Percentiles rank a stretch among this genome's conserved stretches.
phyloP scores from a whole-genome alignment of 257 asterid species.

The Plantago elongata region DNA sequence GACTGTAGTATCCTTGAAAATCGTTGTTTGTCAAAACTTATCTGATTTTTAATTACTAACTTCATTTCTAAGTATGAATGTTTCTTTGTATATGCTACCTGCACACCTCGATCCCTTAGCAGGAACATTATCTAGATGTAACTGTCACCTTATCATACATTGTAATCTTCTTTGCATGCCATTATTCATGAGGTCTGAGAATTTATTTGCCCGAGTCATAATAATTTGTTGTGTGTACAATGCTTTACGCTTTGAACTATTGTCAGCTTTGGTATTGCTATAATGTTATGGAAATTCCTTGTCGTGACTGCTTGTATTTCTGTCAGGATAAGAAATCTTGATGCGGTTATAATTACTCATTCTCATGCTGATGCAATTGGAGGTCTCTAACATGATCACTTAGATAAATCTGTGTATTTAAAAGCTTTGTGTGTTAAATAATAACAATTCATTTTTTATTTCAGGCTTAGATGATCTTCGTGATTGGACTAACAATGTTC shows the following conservation, averaged over 20 bases:
- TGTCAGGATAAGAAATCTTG: slow-evolving; percentile 93
- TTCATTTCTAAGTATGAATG: slow-evolving; percentile 6
- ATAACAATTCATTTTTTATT: slow-evolving; percentile 9
- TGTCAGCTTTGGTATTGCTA: slow-evolving; percentile 19
- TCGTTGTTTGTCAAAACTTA: not conserved
- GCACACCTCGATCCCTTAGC: too few species aligned
- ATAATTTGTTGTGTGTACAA: not conserved
- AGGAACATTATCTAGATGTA: too few species aligned
- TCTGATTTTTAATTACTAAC: slow-evolving; percentile 3
- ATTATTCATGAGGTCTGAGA: slow-evolving; percentile 4
- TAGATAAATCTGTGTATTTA: slow-evolving; percentile 25
- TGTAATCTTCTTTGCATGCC: too few species aligned
- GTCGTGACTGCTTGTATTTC: slow-evolving; percentile 48
- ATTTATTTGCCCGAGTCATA: not conserved
- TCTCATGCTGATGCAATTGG: slow-evolving; percentile 99
- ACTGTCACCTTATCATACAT: too few species aligned
- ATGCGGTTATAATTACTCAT: slow-evolving; percentile 97
- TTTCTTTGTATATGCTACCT: not conserved
- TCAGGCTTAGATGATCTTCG: slow-evolving; percentile 98
- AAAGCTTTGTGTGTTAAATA: slow-evolving; percentile 14
- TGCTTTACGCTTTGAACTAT: slow-evolving; percentile 4
- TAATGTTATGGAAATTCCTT: slow-evolving; percentile 25
- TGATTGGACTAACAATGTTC: slow-evolving; percentile 98
- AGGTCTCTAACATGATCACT: slow-evolving; percentile 68
- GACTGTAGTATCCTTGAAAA: not conserved